These are phyloP conservation scores for Aspergillus avenaceus DNA, from an alignment of 495 filamentous ascomycete species.

Conservation along the genomic window DNA sequence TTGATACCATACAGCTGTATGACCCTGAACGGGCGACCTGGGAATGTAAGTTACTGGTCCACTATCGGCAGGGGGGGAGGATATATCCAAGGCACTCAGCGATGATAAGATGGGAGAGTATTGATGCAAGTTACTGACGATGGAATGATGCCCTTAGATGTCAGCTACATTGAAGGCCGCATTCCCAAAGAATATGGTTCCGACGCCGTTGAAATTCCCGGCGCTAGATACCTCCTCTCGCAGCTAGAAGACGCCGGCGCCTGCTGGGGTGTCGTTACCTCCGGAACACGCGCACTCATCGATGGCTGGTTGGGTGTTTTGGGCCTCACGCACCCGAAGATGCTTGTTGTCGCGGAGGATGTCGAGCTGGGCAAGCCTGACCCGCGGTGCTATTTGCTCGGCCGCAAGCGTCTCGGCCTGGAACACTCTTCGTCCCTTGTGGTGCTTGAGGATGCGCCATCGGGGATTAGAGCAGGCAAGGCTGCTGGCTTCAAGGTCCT, in stretches of 20 bases:
- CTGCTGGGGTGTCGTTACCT: constrained; percentile 91
- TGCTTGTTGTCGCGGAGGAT: constrained; percentile 81
- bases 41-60: constrained; percentile 67
- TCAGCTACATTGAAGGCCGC: constrained; percentile 69
- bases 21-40: constrained; percentile 78
- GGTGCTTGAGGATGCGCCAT: constrained; percentile 89
- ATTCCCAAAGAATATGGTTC: constrained; percentile 72
- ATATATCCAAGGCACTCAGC: background rate
- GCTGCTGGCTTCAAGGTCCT: constrained; percentile 85
- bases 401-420: constrained; percentile 59
- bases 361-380: constrained; percentile 81
- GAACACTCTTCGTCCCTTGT: constrained; percentile 53
- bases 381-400: constrained; percentile 78
- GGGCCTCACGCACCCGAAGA: constrained; percentile 64
- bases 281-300: constrained; percentile 76
- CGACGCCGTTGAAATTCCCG: constrained; percentile 80
- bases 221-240: constrained; percentile 54
- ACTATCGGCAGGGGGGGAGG: background rate
- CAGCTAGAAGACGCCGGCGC: constrained; percentile 52
- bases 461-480: constrained; percentile 86
- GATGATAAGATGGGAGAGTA: background rate
- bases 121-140: constrained; percentile 6
- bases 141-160: constrained; percentile 50
- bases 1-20: constrained; percentile 72
- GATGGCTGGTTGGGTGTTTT: constrained; percentile 82